These are phyloP conservation scores for Candida yuanshanica DNA, from an alignment of 805 yeast species.

Conservation along the genomic window DNA sequence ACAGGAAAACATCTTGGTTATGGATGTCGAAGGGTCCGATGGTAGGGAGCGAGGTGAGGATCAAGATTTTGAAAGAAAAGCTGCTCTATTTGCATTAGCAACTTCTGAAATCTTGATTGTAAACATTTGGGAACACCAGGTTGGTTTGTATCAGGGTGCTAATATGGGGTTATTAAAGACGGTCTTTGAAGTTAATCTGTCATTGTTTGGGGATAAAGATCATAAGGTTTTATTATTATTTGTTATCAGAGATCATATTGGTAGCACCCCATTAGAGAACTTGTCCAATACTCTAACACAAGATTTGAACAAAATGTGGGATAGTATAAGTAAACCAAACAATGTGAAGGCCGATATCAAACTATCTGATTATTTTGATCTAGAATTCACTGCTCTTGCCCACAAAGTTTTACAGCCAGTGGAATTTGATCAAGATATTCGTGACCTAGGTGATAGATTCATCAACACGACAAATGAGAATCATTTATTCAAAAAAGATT, in stretches of 20 bases:
- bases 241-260: constrained; percentile 90
- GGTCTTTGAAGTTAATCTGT: constrained; percentile 90
- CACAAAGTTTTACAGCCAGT: constrained; percentile 83
- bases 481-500: constrained; percentile 54
- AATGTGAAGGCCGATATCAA: constrained; percentile 44
- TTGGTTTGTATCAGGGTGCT: constrained; percentile 96
- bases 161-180: constrained; percentile 94
- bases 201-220: constrained; percentile 63
- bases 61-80: constrained; percentile 95
- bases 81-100: constrained; percentile 90
- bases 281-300: constrained; percentile 60
- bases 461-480: constrained; percentile 23
- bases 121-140: constrained; percentile 96
- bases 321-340: constrained; percentile 64
- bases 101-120: constrained; percentile 87
- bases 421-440: constrained; percentile 57
- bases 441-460: constrained; percentile 58
- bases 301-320: constrained; percentile 80
- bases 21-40: constrained; percentile 99
- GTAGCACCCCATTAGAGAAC: constrained; percentile 74
- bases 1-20: constrained; percentile 52
- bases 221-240: constrained; percentile 70
- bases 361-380: constrained; percentile 76
- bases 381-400: constrained; percentile 73
- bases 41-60: constrained; percentile 98